Base-by-base conservation (phyloP, 345 rosid genomes). In the Hevea brasiliensis region DNA sequence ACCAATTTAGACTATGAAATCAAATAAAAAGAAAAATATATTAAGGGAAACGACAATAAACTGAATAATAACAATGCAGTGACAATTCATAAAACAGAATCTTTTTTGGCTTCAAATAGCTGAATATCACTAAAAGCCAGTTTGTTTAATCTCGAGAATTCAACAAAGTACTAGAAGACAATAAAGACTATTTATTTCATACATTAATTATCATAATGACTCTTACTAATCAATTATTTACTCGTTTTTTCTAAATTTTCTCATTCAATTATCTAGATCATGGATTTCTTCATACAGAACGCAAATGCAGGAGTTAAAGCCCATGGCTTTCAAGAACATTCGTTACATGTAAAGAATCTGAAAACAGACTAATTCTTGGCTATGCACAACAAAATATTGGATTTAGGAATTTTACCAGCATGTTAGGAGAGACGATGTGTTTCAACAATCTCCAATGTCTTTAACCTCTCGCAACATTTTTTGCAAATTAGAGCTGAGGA, bases 371-470 rank as follows among this genome's bases (percentile, higher is more conserved):
- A 0, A 12, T 10, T 45, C 12, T 11, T 44, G 1, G 47, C 12
- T 40, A 26, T n/a, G 7, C 40, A 45, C 26, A 62, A 24, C 47
- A 44, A 11, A 48, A 50, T 32, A 29, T 6, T 47, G 60, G 24
- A 67, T 67, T 47, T 20, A 26, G 14, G 75, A 1, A 24, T 17
- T 20, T 75, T 82, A 92, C 97, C 92, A n/a, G 88, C 85, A 79
- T 89, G 96, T 29, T 74, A 74, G 57, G 86, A 76, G 59, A 89
- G 86, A 70, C 83, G 87, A 76, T 86, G 94, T 2, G 71, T 75
- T 75, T 88, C 92, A 45, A 77, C 81, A 13, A 83, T 86, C 20
- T 85, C 87, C 61, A 83, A 73, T 45, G 81, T 84, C 73, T 72
- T 81, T 27, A 80, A 83, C 15, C 76, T 77, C 72, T 80, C 77